Evolutionary conservation across 78 protist species (phyloP).

Genomic region (Paulinella micropora): DNA sequence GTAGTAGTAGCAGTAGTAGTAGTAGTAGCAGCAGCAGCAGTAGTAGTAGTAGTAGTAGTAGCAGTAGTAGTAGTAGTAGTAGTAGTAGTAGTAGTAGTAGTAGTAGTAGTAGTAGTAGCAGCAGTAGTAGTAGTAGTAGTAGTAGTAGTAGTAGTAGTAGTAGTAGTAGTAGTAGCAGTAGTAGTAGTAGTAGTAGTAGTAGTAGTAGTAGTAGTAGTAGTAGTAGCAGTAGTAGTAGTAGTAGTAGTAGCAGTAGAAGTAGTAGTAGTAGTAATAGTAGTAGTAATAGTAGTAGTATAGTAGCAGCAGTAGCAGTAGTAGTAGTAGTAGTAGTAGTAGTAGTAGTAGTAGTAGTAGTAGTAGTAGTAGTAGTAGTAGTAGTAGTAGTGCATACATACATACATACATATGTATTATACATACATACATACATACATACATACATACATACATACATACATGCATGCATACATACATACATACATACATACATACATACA

Average conservation of each 20-base stretch:
- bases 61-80: no score
- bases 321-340: neutral
- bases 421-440: neutral
- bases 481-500: neutral
- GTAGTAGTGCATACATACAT: neutral
- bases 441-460: neutral
- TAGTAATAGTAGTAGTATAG: neutral
- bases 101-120: no score
- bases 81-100: no score
- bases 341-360: neutral
- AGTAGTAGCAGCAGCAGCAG: no score
- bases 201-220: no score
- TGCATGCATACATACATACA: neutral
- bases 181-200: no score
- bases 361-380: neutral
- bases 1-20: no score
- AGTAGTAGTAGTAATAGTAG: neutral
- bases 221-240: no score
- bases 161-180: no score
- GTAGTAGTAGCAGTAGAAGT: neutral
- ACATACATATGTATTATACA: neutral
- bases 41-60: no score
- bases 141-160: no score
- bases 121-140: no score
- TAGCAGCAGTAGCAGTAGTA: neutral